A percentile compares a stretch with the other conserved stretches of the same genome.
Evolutionary conservation across 116 monocot species (phyloP).

Genomic region (Dioscorea cayenensis): DNA sequence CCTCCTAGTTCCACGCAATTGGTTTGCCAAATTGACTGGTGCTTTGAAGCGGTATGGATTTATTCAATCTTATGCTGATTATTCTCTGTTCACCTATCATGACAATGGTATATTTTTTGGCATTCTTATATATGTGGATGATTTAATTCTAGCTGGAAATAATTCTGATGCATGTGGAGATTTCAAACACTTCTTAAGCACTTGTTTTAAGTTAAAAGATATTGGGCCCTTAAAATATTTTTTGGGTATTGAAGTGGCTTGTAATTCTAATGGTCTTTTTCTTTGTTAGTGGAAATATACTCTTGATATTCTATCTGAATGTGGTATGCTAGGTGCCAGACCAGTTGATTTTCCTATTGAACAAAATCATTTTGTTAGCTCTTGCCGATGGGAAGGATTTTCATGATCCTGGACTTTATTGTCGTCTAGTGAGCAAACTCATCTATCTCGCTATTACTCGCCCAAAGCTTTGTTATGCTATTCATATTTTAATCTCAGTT

Average conservation of each 20-base stretch:
- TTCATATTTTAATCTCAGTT: background rate
- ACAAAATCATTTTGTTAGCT: background rate
- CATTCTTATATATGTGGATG: background rate
- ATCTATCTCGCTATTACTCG: conserved; percentile 3
- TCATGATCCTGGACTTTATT: background rate
- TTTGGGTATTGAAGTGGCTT: background rate
- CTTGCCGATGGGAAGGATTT: background rate
- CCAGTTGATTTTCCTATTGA: background rate
- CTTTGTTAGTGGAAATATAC: background rate
- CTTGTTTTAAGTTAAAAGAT: background rate
- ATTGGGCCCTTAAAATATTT: background rate
- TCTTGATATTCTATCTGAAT: background rate
- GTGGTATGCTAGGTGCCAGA: background rate
- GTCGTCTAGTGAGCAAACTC: background rate
- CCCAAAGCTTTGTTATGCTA: background rate
- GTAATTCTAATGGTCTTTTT: background rate
- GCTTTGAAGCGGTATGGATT: background rate
- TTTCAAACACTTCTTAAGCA: background rate
- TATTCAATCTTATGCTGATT: background rate
- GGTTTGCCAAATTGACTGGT: background rate
- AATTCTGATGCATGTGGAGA: background rate
- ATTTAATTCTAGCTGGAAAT: background rate
- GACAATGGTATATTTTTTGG: no score
- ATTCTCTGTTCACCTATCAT: background rate
- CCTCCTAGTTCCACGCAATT: background rate